Evolutionary conservation across 129 eudicot species (phyloP), one percentile per base, ranked within the genome.

Genomic region (Chrysanthemum makinoi): DNA sequence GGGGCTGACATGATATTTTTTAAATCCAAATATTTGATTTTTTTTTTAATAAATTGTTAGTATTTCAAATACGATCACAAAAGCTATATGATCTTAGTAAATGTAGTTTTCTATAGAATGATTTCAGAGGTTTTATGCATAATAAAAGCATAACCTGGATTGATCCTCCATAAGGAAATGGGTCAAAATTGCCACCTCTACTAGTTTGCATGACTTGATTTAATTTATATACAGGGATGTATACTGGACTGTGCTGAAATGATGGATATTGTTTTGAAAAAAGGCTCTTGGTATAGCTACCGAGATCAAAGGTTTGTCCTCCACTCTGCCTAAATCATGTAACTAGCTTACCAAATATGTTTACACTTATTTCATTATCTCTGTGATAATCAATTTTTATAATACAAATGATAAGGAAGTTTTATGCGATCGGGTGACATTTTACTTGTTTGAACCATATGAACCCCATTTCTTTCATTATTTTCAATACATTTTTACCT

Each of bases 201-300:
- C 20, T 20, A 22, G 39, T 20, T 26, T 49, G 54, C 26, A 30
- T 69, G 7, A 26, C 51, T 72, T 73, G 46, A 77, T 81, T 59
- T 49, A 65, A 71, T 61, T 47, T 75, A 46, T 64, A 64, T 55
- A 55, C 76, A 90, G 99, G 99, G 99, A 62, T 94, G 99, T 72
- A 75, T 90, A 63, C 84, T 94, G 86, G 99, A 94, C 78, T 94
- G 97, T 81, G 99, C 97, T 79, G 99, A 90, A 84, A 74, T 90
- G 86, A 79, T 83, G 87, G 96, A 83, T 73, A 83, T 90, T 48
- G 96, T 90, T 76, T 74, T 81, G 65, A 90, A 84, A 83, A 90
- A 90, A 79, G 97, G 99, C 3, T 83, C 99, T 6, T 94, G 97
- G 97, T 90, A 94, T 78, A 94, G 96, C 86, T 94, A 82, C 74